These are phyloP conservation scores for Gracilaria domingensis DNA, from an alignment of 23 red algal genomes.

Conservation along the genomic window DNA sequence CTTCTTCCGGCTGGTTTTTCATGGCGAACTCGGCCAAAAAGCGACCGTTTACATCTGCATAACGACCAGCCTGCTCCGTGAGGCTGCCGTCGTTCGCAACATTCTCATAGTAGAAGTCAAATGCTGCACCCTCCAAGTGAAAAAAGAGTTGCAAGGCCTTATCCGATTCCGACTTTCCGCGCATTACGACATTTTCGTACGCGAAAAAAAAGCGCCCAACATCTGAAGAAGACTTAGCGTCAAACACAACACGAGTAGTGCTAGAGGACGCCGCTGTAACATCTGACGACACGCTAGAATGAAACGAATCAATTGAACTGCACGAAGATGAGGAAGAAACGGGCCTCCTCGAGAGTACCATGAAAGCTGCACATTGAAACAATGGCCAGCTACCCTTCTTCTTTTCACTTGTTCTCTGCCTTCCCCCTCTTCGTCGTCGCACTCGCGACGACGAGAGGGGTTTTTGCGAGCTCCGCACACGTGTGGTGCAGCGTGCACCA, in stretches of 20 bases:
- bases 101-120: constrained; percentile 45
- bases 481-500: too few relatives aligned
- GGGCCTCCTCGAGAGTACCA: background rate
- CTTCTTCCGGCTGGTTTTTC: background rate
- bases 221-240: background rate
- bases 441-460: too few relatives aligned
- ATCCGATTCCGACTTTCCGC: background rate
- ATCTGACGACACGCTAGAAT: background rate
- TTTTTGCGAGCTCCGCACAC: too few relatives aligned
- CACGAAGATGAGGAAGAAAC: background rate
- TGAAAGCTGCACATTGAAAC: background rate
- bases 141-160: background rate
- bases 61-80: background rate
- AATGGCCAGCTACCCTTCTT: background rate
- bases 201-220: constrained; percentile 17
- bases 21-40: background rate
- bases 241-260: background rate
- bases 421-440: too few relatives aligned
- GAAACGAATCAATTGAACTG: background rate
- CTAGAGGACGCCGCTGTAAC: background rate
- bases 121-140: background rate
- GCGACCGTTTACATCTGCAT: background rate
- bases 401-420: background rate
- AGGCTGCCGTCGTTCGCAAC: background rate
- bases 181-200: constrained; percentile 9